Evolutionary conservation across 805 yeast species (phyloP), one percentile per base, ranked within the genome.

Genomic region (Komagataella ulmi): DNA sequence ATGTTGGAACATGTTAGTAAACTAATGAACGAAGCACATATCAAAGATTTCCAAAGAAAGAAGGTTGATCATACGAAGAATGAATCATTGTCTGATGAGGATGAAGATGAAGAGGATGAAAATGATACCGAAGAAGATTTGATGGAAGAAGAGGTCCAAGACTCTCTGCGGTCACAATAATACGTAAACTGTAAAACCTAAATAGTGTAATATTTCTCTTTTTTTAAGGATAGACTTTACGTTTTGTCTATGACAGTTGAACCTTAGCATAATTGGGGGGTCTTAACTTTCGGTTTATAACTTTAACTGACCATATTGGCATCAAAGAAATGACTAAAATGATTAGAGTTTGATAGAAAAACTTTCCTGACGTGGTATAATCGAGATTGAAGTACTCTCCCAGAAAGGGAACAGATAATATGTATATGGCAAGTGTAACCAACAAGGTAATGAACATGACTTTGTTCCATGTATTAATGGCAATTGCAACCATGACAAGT

Each of bases 241-340:
- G 40, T 8, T 19, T n/a, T 21, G 17, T 7, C 21, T 45, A 17
- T 18, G 46, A 19, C n/a, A 12, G 46, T 65, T 90, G 98, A 46
- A 93, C 98, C 65, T 93, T 93, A 7, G 97, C 97, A 65, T 93
- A 93, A 61, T 88, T 88, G 36, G 99, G 99, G 3, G 99, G 98
- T 58, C 89, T 79, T 52, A 93, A 65, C 55, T 73, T 80, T 56
- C 96, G 76, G 61, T 83, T 81, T 17, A 91, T 69, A 3, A 85
- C 73, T 65, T 87, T 87, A 2, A 83, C 81, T 2, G 84, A 69
- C 97, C 97, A 91, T 1, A 91, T 95, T 0, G 99, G 99, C 44
- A 88, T 66, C 53, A 91, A 71, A 6, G 96, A 84, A 3, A 87
- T 69, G 0, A 79, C 72, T 45, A 90, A 67, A 10, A 87, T 82